Evolutionary conservation across 2,329 filamentous ascomycete genomes (phyloP).

Genomic region (Nemania sp.): DNA sequence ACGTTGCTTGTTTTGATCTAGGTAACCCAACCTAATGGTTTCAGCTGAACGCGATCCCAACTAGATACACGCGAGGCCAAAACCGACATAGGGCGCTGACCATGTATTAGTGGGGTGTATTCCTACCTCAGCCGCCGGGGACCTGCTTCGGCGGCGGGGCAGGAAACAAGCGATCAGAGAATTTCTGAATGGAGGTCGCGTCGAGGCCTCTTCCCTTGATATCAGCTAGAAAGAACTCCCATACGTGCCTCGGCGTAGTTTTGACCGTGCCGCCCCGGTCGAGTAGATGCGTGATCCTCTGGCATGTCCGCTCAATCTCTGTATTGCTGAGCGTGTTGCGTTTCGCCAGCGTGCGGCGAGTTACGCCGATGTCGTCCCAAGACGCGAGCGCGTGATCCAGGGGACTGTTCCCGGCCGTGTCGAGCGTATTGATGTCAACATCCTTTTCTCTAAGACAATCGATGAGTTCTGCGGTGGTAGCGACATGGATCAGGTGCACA

Average conservation of each 20-base stretch:
- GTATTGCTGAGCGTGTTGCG: background rate
- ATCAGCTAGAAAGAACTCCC: background rate
- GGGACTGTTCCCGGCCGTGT: background rate
- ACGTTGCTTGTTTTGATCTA: no score
- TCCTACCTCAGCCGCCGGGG: no score
- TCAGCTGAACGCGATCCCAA: no score
- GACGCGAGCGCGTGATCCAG: background rate
- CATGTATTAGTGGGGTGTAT: no score
- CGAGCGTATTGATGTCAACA: background rate
- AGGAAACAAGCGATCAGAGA: no score
- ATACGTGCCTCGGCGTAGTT: background rate
- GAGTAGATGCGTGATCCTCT: background rate
- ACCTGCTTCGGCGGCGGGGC: no score
- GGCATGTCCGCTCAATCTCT: background rate
- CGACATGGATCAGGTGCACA: background rate
- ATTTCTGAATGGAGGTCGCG: no score
- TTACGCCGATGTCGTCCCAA: no score
- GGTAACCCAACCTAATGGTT: no score
- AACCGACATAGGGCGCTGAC: no score
- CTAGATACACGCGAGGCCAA: no score
- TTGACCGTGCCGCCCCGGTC: background rate
- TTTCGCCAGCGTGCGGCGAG: background rate
- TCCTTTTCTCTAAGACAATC: background rate
- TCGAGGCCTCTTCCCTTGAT: background rate
- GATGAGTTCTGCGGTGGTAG: background rate